Evolutionary conservation across 164 flowering plant genomes (phyloP).

Genomic region (Annona cherimola): DNA sequence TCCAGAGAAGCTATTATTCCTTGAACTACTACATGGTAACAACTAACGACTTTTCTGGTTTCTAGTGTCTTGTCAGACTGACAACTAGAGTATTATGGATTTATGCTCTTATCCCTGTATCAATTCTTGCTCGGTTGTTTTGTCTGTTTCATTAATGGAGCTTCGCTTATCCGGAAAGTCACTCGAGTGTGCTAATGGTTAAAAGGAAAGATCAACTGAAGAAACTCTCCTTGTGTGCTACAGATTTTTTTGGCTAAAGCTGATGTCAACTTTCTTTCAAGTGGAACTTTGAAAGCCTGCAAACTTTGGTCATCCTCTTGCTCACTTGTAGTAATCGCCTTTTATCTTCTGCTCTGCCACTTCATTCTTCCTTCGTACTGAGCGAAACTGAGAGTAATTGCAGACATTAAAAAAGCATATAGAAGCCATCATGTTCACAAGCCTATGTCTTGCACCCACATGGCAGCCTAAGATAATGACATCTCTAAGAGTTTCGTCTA

Average conservation of each 20-base stretch:
- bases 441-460: neutral
- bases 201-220: slow-evolving; percentile 36
- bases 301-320: neutral
- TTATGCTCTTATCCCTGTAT: slow-evolving; percentile 20
- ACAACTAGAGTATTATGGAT: slow-evolving; percentile 60
- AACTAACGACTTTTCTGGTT: slow-evolving; percentile 18
- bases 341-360: neutral
- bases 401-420: too few relatives aligned
- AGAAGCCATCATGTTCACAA: too few relatives aligned
- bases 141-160: neutral
- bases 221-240: slow-evolving; percentile 60
- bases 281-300: neutral
- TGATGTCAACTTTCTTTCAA: neutral
- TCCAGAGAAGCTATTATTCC: slow-evolving; percentile 85
- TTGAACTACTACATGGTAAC: slow-evolving; percentile 89
- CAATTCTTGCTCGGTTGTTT: neutral
- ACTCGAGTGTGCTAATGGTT: slow-evolving; percentile 4
- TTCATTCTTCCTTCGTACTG: too few relatives aligned
- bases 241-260: slow-evolving; percentile 57
- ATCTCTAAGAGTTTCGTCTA: neutral
- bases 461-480: neutral
- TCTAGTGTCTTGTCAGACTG: slow-evolving; percentile 85
- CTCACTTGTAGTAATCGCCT: neutral
- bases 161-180: neutral
- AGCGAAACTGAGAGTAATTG: too few relatives aligned